Evolutionary conservation across 441 rosid species (phyloP), one percentile per base, ranked within the genome.

Genomic region (Lepidium campestre): DNA sequence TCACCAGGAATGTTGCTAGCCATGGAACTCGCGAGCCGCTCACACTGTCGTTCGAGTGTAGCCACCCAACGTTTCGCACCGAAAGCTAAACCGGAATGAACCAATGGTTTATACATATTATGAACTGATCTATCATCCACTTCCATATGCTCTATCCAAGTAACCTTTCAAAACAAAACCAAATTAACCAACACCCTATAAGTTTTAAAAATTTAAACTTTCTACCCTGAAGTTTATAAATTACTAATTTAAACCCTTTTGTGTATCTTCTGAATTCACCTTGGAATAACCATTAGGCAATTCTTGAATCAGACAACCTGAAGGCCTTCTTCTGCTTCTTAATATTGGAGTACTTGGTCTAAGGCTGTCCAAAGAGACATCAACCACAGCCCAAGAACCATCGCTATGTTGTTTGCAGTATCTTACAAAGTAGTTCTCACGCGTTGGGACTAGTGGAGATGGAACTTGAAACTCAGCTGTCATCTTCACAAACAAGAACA

Each of bases 61-160:
- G 93, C 87, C 34, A 95, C 84, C 99, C 98, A 95, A 42, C 97
- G 90, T 68, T 88, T 92, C 0, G 99, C 99, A 40, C 92, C 99
- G 0, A 95, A 95, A 34, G 93, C 98, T 55, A 88, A 80, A 50
- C 98, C 95, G 5, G 90, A 81, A 67, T 70, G 78, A 14, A 95
- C 93, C 19, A 91, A 71, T 2, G 82, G 83, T 54, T 77, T 78
- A 74, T 90, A 95, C 72, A 88, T 75, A 17, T 65, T 71, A 72
- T 90, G 98, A 22, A 88, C 91, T 14, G 86, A 79, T 67, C 90
- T 80, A 45, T 91, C 96, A 63, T 95, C 99, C 45, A 83, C 93
- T 66, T 90, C 99, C 11, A 77, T 83, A 84, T 95, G 93, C 74
- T 95, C 99, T 34, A 95, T 83, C 99, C 99, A 95, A 32, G 61